Conservation (phyloP, 345 rosid species). For the Linum tenue region DNA sequence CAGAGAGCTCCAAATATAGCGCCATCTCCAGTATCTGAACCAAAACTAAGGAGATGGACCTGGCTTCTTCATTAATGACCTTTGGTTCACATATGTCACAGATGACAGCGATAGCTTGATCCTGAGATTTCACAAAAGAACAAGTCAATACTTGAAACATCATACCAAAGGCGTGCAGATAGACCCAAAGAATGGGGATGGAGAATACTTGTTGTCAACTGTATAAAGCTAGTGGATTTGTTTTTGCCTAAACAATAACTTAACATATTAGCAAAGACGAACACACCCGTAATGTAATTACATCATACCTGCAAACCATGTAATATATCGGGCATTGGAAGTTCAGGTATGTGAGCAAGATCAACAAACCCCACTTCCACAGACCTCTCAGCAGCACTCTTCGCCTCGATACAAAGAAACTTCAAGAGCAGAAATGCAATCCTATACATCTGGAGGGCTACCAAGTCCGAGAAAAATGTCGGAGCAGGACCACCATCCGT, state of each 20-base stretch:
- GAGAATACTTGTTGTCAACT: too few species aligned
- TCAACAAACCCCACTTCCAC: constrained; percentile 80
- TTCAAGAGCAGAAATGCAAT: constrained; percentile 63
- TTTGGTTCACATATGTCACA: constrained; percentile 47
- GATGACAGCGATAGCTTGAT: constrained; percentile 56
- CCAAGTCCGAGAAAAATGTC: constrained; percentile 63
- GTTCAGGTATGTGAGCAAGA: constrained; percentile 85
- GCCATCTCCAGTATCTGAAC: constrained; percentile 72
- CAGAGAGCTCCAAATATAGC: constrained; percentile 64
- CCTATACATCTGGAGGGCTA: constrained; percentile 73
- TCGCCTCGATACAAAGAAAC: constrained; percentile 76
- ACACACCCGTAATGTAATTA: background rate
- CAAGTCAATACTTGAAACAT: background rate
- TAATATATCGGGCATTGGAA: constrained; percentile 89
- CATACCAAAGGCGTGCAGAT: background rate
- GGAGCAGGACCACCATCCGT: constrained; percentile 28
- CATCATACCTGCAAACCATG: constrained; percentile 72
- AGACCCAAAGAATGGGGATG: too few species aligned
- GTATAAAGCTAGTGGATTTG: too few species aligned
- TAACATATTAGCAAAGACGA: background rate
- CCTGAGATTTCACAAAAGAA: constrained; percentile 43
- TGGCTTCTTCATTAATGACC: constrained; percentile 37
- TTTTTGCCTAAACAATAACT: background rate
- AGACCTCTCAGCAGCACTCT: constrained; percentile 72
- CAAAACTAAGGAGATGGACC: constrained; percentile 42